Percentiles rank a stretch among this genome's conserved stretches.
phyloP scores from a whole-genome alignment of 805 yeast genomes.

The Blastobotrys mokoenaii region DNA sequence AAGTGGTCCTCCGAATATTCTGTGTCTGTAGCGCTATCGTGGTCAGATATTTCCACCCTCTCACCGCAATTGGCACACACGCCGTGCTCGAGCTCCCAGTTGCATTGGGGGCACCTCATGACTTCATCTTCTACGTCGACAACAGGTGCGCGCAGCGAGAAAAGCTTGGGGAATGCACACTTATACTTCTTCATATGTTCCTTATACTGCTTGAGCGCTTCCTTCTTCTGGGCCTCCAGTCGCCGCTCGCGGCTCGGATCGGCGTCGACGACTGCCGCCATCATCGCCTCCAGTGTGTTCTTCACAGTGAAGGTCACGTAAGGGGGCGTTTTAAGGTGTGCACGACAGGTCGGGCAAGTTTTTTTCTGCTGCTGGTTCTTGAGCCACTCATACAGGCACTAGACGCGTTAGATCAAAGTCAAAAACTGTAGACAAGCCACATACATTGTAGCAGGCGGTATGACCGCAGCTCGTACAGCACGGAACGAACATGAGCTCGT shows the following conservation, averaged over 20 bases:
- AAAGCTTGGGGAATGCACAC: slow-evolving; percentile 38
- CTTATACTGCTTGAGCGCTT: slow-evolving; percentile 6
- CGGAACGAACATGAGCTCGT: slow-evolving; percentile 53
- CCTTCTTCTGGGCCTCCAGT: slow-evolving; percentile 4
- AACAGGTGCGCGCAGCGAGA: slow-evolving; percentile 33
- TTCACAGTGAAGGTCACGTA: slow-evolving; percentile 7
- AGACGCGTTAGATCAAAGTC: neutral
- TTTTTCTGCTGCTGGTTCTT: slow-evolving; percentile 7
- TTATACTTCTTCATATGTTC: slow-evolving; percentile 28
- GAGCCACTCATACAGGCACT: slow-evolving; percentile 27
- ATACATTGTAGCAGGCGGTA: slow-evolving; percentile 47
- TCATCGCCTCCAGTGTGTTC: slow-evolving; percentile 7
- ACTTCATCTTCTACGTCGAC: slow-evolving; percentile 57
- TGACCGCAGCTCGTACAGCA: slow-evolving; percentile 54
- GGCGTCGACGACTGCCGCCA: slow-evolving; percentile 1
- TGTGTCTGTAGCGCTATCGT: slow-evolving; percentile 5
- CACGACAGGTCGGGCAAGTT: slow-evolving; percentile 21
- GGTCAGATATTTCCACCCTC: slow-evolving; percentile 8
- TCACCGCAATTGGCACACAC: slow-evolving; percentile 43
- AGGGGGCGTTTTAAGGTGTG: slow-evolving; percentile 9
- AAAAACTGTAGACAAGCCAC: neutral
- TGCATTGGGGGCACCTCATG: slow-evolving; percentile 56
- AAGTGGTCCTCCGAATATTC: neutral
- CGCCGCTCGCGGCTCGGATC: slow-evolving; percentile 2
- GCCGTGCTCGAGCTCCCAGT: slow-evolving; percentile 60